Evolutionary conservation across 148 eudicot species (phyloP).

Genomic region (Fallopia convolvulus): DNA sequence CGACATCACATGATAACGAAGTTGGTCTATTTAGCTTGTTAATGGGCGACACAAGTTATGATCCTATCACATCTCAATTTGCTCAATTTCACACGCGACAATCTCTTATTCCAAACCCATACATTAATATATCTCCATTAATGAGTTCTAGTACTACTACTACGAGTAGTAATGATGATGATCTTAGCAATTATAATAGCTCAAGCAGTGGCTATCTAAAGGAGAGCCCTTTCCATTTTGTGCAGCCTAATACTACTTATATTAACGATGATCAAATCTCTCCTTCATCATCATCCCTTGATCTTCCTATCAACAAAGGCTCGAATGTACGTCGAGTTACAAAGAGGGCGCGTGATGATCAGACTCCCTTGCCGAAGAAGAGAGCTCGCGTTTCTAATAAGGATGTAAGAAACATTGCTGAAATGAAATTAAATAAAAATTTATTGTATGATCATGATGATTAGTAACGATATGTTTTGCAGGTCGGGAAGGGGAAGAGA

Average conservation of each 20-base stretch:
- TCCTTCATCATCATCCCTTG: background rate
- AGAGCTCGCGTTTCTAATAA: conserved; percentile 11
- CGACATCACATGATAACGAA: background rate
- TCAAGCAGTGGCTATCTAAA: background rate
- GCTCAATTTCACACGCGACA: background rate
- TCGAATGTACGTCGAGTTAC: background rate
- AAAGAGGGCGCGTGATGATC: background rate
- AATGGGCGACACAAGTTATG: background rate
- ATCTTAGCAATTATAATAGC: background rate
- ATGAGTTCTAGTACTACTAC: background rate
- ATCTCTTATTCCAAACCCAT: background rate
- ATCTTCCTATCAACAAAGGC: background rate
- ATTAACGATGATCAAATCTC: background rate
- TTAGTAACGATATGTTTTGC: background rate
- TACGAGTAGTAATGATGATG: background rate
- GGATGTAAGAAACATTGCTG: conserved; percentile 7
- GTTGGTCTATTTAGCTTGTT: background rate
- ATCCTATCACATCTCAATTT: background rate
- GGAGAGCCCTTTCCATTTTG: too few species aligned
- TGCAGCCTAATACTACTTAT: too few species aligned
- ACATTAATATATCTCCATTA: background rate
- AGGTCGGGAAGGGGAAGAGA: conserved; percentile 18
- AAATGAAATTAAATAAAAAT: background rate
- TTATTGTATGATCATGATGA: too few species aligned
- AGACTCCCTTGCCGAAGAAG: conserved; percentile 11